Percentiles rank a stretch among this genome's conserved stretches.
phyloP scores from a whole-genome alignment of 148 eudicot genomes.

The Rhododendron kiyosumense region DNA sequence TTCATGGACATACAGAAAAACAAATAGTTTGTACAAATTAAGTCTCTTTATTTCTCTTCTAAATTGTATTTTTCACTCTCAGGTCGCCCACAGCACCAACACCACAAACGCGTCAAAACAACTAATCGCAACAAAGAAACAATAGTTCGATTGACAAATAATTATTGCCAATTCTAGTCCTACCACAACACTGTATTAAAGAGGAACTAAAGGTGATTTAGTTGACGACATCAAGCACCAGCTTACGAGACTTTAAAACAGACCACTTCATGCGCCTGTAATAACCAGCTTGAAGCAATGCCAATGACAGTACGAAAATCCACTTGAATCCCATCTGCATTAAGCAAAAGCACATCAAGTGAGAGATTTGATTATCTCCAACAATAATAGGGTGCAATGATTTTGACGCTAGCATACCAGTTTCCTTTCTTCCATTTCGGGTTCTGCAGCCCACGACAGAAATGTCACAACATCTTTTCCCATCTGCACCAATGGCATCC shows the following conservation, averaged over 20 bases:
- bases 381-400: background rate
- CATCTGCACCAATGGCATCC: conserved; percentile 54
- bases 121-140: background rate
- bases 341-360: background rate
- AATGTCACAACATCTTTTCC: conserved; percentile 88
- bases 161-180: conserved; percentile 14
- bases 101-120: background rate
- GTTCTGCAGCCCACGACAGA: conserved; percentile 97
- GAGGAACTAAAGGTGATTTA: conserved; percentile 24
- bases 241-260: conserved; percentile 80
- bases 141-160: background rate
- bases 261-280: conserved; percentile 99
- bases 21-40: background rate
- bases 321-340: conserved; percentile 98
- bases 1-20: background rate
- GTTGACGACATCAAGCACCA: conserved; percentile 88
- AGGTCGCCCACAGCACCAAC: background rate
- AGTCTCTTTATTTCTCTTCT: conserved; percentile 6
- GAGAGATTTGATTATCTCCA: background rate
- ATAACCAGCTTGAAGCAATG: conserved; percentile 94
- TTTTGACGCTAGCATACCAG: conserved; percentile 41
- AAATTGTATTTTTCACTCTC: conserved; percentile 1
- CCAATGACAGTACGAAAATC: conserved; percentile 90
- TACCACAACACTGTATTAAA: background rate
- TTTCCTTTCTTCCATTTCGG: conserved; percentile 99